Evolutionary conservation across 352 stramenopile species (phyloP).

Genomic region (Phytophthora citrophthora): DNA sequence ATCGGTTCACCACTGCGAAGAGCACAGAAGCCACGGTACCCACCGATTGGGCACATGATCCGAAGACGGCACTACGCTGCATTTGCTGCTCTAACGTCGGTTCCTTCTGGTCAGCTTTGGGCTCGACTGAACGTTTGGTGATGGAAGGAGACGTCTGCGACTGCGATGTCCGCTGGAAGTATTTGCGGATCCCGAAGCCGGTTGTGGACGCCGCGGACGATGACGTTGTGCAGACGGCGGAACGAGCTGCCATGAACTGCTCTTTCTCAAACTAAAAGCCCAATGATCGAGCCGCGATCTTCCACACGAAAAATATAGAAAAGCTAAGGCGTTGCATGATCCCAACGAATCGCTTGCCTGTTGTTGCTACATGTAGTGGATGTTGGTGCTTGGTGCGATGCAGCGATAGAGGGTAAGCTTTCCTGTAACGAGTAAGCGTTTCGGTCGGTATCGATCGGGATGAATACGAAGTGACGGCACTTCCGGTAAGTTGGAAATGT

Average conservation of each 20-base stretch:
- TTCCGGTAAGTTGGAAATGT: no score
- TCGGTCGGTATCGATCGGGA: no score
- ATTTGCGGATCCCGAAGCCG: constrained; percentile 34
- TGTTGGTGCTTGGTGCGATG: no score
- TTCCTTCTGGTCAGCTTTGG: constrained; percentile 4
- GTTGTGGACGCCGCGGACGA: constrained; percentile 22
- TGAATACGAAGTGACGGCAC: no score
- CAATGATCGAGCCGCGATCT: constrained; percentile 15
- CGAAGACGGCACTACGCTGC: constrained; percentile 51
- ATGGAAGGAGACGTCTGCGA: constrained; percentile 4
- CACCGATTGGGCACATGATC: constrained; percentile 61
- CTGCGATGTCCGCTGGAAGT: constrained; percentile 41
- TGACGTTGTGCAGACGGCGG: constrained; percentile 5
- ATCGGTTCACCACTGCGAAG: constrained; percentile 51
- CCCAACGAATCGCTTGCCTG: not conserved
- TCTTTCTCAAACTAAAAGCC: constrained; percentile 20
- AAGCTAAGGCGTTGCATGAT: constrained; percentile 6
- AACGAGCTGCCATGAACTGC: constrained; percentile 15
- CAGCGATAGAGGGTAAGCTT: no score
- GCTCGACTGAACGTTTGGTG: constrained; percentile 9
- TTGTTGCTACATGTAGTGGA: not conserved
- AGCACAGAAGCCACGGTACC: constrained; percentile 56
- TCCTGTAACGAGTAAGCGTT: no score
- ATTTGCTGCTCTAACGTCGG: constrained; percentile 13
- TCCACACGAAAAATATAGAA: constrained; percentile 29